Evolutionary conservation across 495 filamentous ascomycete genomes (phyloP).

Genomic region (Xylaria intraflava): DNA sequence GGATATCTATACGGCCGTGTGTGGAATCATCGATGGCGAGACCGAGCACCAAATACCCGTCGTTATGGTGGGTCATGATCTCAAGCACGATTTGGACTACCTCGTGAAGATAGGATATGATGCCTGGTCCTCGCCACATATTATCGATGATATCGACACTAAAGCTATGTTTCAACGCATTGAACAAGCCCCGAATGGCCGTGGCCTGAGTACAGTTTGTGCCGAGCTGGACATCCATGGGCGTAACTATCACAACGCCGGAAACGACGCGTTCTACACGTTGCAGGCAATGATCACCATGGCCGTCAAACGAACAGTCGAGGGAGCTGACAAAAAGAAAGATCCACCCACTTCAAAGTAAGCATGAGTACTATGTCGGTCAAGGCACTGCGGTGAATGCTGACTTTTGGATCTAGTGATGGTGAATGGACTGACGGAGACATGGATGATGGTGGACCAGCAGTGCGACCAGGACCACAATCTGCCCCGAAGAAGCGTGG

Average conservation of each 20-base stretch:
- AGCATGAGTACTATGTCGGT: neutral
- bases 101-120: slow-evolving; percentile 57
- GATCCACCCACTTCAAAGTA: slow-evolving; percentile 5
- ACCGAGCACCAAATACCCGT: slow-evolving; percentile 47
- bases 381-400: neutral
- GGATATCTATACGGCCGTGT: slow-evolving; percentile 15
- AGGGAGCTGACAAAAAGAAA: neutral
- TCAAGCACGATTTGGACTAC: slow-evolving; percentile 58
- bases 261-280: slow-evolving; percentile 91
- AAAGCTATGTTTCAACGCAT: slow-evolving; percentile 56
- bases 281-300: slow-evolving; percentile 68
- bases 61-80: slow-evolving; percentile 73
- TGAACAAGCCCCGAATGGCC: slow-evolving; percentile 39
- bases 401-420: neutral
- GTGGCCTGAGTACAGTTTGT: slow-evolving; percentile 56
- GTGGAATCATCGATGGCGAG: slow-evolving; percentile 22
- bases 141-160: slow-evolving; percentile 66
- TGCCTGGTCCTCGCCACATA: slow-evolving; percentile 39
- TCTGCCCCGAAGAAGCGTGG: neutral
- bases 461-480: slow-evolving; percentile 9
- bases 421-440: slow-evolving; percentile 24
- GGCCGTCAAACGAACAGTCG: slow-evolving; percentile 38
- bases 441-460: slow-evolving; percentile 22
- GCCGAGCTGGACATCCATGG: slow-evolving; percentile 53
- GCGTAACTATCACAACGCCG: slow-evolving; percentile 76